phyloP scores from a whole-genome alignment of 352 stramenopile species.

The Phytophthora uliginosa region DNA sequence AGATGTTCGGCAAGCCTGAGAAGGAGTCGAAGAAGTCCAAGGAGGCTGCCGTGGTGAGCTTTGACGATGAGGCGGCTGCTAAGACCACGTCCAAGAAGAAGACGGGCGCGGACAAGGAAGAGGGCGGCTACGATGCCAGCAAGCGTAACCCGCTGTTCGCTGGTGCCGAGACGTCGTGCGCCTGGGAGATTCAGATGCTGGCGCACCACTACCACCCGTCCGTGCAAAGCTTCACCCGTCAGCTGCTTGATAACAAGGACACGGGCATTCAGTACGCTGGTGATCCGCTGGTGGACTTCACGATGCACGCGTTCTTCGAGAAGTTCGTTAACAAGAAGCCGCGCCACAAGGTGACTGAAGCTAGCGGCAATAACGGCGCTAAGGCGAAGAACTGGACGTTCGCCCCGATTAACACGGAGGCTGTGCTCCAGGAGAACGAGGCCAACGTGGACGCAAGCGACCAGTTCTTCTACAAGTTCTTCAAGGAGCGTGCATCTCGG shows the following conservation, averaged over 20 bases:
- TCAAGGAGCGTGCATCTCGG: constrained; percentile 82
- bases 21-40: constrained; percentile 27
- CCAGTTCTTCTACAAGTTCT: constrained; percentile 96
- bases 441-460: constrained; percentile 83
- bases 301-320: constrained; percentile 98
- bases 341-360: constrained; percentile 51
- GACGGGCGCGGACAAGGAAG: constrained; percentile 7
- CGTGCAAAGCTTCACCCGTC: constrained; percentile 93
- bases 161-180: constrained; percentile 70
- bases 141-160: constrained; percentile 93
- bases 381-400: constrained; percentile 79
- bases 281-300: constrained; percentile 98
- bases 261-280: constrained; percentile 93
- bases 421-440: constrained; percentile 70
- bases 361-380: constrained; percentile 18
- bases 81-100: constrained; percentile 13
- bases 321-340: constrained; percentile 99
- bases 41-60: constrained; percentile 38
- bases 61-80: constrained; percentile 44
- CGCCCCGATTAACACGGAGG: constrained; percentile 73
- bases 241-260: constrained; percentile 66
- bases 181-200: constrained; percentile 96
- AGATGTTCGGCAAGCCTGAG: constrained; percentile 66
- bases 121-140: constrained; percentile 75
- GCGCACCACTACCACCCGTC: constrained; percentile 98